Base-by-base conservation (phyloP, 164 flowering plant species). In the Taxillus chinensis region DNA sequence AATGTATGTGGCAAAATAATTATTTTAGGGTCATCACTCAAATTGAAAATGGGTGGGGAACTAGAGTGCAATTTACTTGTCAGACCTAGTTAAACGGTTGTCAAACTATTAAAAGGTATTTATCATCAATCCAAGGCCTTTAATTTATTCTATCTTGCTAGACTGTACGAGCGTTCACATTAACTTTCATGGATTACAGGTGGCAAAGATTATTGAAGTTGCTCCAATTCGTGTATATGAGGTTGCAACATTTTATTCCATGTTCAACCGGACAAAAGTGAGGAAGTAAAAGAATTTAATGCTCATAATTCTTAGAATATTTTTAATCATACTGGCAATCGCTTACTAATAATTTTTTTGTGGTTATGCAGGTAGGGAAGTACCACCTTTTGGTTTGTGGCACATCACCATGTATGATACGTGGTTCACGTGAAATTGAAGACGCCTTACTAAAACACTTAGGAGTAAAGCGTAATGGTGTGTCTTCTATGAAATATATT, bases 401-500 rank as follows among this genome's bases (percentile, higher is more conserved):
- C 53, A 95, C 99, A 57, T 79, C 99, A 48, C 99, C 99, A 50
- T 95, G 99, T 75, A 95, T 95, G 99, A 85, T 95, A n/a, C 99
- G 96, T 62, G 99, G 99, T 66, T 95, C 99, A 57, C 86, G 96
- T 59, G 96, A 85, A 49, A 95, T 95, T 74, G 99, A 95, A 74
- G 82, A 72, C 12, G 89, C 99, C 49, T 75, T 95, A 62, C 83
- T 95, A 66, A 86, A 91, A 62, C 96, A 95, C 70, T 82, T 95
- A 53, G 96, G 96, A 70, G 99, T 91, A 73, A 85, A 91, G 75
- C 95, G 99, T 75, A 89, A 87, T 83, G 99, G 99, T 91, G 39
- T 75, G 76, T 61, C 58, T 49, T 15, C 11, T 63, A 27, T 7
- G 46, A 56, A 53, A n/a, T 6, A 12, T 2, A 11, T 67, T 11